Evolutionary conservation across 192 early-diverging fungal genomes (phyloP).

Genomic region (Podila verticillata): DNA sequence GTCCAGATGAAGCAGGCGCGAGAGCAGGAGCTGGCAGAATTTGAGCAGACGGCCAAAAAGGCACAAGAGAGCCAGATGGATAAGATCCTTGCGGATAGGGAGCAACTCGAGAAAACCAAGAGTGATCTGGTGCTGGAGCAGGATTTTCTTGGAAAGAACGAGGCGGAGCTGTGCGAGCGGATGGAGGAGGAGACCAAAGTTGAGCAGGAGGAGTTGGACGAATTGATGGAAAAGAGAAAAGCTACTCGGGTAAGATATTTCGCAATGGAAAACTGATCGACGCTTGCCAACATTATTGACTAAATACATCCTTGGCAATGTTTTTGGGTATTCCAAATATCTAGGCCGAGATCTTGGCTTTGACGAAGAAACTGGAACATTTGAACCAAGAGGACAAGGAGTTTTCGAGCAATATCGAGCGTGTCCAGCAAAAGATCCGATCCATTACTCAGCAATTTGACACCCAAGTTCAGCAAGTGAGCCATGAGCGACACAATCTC

Average conservation of each 20-base stretch:
- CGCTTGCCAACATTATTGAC: neutral
- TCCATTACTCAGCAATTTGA: constrained; percentile 25
- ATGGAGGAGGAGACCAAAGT: constrained; percentile 32
- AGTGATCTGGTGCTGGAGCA: constrained; percentile 22
- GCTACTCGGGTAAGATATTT: constrained; percentile 14
- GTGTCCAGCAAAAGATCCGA: constrained; percentile 21
- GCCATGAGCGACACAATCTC: constrained; percentile 16
- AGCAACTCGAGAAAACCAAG: constrained; percentile 21
- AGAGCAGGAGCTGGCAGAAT: constrained; percentile 11
- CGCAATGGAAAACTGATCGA: neutral
- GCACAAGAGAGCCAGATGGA: constrained; percentile 3
- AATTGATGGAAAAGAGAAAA: constrained; percentile 19
- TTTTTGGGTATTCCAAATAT: neutral
- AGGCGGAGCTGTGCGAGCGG: constrained; percentile 22
- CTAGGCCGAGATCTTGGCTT: constrained; percentile 31
- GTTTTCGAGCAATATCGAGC: constrained; percentile 2
- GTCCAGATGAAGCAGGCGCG: constrained; percentile 12
- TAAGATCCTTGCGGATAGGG: constrained; percentile 6
- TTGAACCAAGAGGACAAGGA: constrained; percentile 22
- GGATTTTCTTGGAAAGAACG: constrained; percentile 28
- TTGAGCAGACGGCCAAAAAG: neutral
- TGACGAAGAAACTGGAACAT: constrained; percentile 15
- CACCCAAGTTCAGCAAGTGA: constrained; percentile 16
- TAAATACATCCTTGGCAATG: too few species aligned
- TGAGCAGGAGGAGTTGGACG: constrained; percentile 35